Conservation (phyloP, 1,139 yeast genomes). For the Keqinozyma sinolaborantium region DNA sequence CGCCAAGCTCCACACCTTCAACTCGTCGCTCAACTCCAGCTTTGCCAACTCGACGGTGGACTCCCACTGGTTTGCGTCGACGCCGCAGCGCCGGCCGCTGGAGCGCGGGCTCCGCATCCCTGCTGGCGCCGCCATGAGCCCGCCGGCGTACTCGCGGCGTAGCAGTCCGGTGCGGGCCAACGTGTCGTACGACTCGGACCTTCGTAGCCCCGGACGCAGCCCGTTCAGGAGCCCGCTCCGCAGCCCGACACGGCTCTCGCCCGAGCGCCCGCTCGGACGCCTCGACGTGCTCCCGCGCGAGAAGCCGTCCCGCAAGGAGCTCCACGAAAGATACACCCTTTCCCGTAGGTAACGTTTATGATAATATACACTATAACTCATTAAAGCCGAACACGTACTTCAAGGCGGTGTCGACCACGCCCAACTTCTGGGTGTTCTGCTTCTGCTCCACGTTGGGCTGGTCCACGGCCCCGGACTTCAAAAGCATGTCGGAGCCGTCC, state of each 20-base stretch:
- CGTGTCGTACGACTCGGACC: not conserved
- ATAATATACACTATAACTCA: constrained; percentile 26
- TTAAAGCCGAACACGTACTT: constrained; percentile 44
- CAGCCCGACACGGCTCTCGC: not conserved
- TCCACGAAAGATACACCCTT: not conserved
- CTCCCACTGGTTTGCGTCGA: not conserved
- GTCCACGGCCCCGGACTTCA: constrained; percentile 22
- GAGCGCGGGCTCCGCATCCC: not conserved
- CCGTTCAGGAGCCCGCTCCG: not conserved
- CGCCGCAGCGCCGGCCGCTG: not conserved
- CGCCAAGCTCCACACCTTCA: constrained; percentile 10
- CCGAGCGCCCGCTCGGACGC: not conserved
- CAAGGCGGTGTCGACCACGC: constrained; percentile 30
- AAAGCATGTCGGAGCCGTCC: constrained; percentile 39
- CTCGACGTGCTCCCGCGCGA: not conserved
- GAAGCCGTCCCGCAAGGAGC: not conserved
- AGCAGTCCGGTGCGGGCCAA: not conserved
- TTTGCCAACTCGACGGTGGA: constrained; percentile 3
- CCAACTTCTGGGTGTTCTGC: constrained; percentile 26
- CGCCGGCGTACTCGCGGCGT: constrained; percentile 1
- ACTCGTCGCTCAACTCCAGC: constrained; percentile 7
- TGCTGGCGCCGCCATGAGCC: constrained; percentile 2
- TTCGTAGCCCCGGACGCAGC: not conserved
- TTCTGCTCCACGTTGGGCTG: constrained; percentile 18
- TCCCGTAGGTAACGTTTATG: not conserved